Conservation (phyloP, 2,329 filamentous ascomycete species). For the Passalora sequoiae region DNA sequence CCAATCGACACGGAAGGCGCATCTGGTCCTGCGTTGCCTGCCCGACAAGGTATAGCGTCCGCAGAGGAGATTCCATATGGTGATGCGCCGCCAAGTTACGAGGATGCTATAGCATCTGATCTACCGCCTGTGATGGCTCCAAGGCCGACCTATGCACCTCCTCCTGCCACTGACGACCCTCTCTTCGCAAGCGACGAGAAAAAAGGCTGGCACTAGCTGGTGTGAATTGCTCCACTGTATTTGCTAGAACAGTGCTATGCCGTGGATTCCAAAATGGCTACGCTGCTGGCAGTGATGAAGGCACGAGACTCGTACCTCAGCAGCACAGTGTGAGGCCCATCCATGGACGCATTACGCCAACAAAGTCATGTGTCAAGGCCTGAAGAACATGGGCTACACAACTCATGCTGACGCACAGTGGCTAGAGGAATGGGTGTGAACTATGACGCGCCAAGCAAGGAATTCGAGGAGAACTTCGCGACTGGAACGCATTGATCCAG, state of each 20-base stretch:
- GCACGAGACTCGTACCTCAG: no score
- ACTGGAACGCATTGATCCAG: not conserved
- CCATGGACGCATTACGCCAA: not conserved
- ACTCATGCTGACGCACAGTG: not conserved
- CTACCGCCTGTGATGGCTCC: conserved; percentile 68
- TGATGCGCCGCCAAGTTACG: conserved; percentile 89
- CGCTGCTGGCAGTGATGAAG: no score
- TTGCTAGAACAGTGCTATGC: no score
- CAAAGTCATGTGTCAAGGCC: not conserved
- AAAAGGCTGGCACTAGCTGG: conserved; percentile 21
- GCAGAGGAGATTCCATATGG: conserved; percentile 17
- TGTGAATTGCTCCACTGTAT: no score
- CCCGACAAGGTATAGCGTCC: conserved; percentile 9
- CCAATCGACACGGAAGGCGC: conserved; percentile 18
- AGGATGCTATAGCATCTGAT: conserved; percentile 80
- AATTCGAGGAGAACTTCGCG: not conserved
- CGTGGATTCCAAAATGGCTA: no score
- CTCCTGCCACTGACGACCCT: conserved; percentile 31
- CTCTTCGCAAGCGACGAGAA: conserved; percentile 31
- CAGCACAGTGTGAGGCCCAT: no score
- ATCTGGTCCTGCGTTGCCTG: conserved; percentile 10
- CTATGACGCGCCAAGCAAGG: not conserved
- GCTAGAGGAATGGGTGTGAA: not conserved
- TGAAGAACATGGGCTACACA: no score
- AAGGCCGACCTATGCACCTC: conserved; percentile 59